These are phyloP conservation scores for Didymellaceae sp. DNA, from an alignment of 2,329 filamentous ascomycete genomes.

Conservation along the genomic window DNA sequence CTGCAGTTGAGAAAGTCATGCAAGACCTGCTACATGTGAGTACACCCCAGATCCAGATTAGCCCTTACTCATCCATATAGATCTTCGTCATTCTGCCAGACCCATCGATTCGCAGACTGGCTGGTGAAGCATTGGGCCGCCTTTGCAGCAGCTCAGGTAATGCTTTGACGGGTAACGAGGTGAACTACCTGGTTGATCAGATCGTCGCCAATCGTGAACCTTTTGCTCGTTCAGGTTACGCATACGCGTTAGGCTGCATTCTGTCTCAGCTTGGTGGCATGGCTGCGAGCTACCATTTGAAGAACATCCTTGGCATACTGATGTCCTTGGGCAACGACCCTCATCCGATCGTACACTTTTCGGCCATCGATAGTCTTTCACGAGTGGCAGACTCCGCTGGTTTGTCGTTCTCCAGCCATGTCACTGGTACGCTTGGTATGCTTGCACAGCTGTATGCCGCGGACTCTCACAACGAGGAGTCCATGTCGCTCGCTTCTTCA, in stretches of 20 bases:
- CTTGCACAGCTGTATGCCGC: constrained; percentile 90
- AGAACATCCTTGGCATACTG: constrained; percentile 96
- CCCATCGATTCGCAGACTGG: constrained; percentile 82
- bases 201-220: constrained; percentile 95
- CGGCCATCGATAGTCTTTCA: constrained; percentile 88
- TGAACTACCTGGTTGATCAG: constrained; percentile 90
- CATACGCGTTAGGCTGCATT: constrained; percentile 89
- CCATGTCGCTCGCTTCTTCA: constrained; percentile 79
- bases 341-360: constrained; percentile 94
- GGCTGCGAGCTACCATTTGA: constrained; percentile 94
- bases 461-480: constrained; percentile 89
- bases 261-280: constrained; percentile 96
- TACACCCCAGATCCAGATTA: constrained; percentile 34
- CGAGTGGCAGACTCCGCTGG: constrained; percentile 90
- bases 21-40: constrained; percentile 78
- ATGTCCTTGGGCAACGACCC: constrained; percentile 97
- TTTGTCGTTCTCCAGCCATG: constrained; percentile 87
- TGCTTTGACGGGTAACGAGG: constrained; percentile 83
- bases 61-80: constrained; percentile 36
- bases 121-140: constrained; percentile 83
- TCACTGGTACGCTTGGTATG: constrained; percentile 90
- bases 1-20: constrained; percentile 76
- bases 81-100: constrained; percentile 83
- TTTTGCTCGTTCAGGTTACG: constrained; percentile 90
- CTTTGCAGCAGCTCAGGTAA: constrained; percentile 87